Conservation (phyloP, 208 protist genomes). For the Giardia muris region DNA sequence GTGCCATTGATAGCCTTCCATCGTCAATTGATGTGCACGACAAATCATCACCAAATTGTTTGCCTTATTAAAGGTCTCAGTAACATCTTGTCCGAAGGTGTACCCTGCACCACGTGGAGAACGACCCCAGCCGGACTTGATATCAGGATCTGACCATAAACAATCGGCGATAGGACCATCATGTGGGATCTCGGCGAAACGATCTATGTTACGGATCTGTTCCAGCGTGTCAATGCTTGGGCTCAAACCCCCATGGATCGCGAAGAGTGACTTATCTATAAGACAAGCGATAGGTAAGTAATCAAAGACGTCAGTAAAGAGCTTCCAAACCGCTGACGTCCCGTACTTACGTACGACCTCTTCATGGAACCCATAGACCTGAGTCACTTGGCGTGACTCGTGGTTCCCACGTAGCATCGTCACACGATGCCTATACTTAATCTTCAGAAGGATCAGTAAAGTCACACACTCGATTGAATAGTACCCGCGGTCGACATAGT, state of each 20-base stretch:
- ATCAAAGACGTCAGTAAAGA: slow-evolving; percentile 87
- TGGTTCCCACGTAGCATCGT: slow-evolving; percentile 89
- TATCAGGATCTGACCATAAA: slow-evolving; percentile 69
- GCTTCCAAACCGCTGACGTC: slow-evolving; percentile 68
- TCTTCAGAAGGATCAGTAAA: slow-evolving; percentile 71
- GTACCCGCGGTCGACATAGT: slow-evolving; percentile 85
- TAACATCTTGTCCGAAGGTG: slow-evolving; percentile 40
- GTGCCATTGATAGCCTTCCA: slow-evolving; percentile 36
- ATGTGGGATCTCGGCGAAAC: slow-evolving; percentile 74
- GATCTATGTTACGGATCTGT: slow-evolving; percentile 61
- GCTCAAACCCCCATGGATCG: slow-evolving; percentile 74
- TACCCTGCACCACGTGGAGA: slow-evolving; percentile 45
- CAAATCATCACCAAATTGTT: slow-evolving; percentile 38
- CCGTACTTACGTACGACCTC: slow-evolving; percentile 91
- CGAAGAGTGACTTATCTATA: slow-evolving; percentile 85
- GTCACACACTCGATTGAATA: slow-evolving; percentile 73
- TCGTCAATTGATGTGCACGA: slow-evolving; percentile 35
- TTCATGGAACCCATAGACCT: slow-evolving; percentile 96
- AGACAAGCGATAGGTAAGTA: slow-evolving; percentile 85
- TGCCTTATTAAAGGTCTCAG: slow-evolving; percentile 29
- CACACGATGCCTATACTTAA: slow-evolving; percentile 77
- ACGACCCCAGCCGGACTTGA: slow-evolving; percentile 17
- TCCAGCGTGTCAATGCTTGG: slow-evolving; percentile 71
- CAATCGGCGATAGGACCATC: slow-evolving; percentile 94
- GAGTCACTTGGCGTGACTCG: slow-evolving; percentile 84